phyloP scores from a whole-genome alignment of 805 yeast species.

The Wickerhamiella allomyrinae region DNA sequence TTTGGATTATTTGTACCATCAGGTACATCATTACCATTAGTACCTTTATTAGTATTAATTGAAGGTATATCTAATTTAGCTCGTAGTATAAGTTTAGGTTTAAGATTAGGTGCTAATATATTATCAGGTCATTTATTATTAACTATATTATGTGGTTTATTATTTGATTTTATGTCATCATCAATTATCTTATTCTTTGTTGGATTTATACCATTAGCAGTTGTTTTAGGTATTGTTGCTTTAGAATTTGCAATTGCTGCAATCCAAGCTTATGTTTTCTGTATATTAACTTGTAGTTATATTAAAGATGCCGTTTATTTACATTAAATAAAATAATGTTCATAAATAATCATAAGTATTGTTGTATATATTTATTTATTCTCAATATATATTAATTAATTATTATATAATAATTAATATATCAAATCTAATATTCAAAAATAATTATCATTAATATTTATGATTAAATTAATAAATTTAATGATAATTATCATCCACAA shows the following conservation, averaged over 20 bases:
- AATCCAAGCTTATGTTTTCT: constrained; percentile 20
- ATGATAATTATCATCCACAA: constrained; percentile 4
- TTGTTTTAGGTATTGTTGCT: constrained; percentile 18
- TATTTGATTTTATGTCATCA: constrained; percentile 19
- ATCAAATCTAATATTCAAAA: neutral
- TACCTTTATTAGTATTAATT: constrained; percentile 6
- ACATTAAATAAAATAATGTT: constrained; percentile 5
- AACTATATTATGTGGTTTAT: constrained; percentile 20
- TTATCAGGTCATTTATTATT: constrained; percentile 21
- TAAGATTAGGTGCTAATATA: constrained; percentile 20
- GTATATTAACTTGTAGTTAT: constrained; percentile 19
- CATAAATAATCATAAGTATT: constrained; percentile 4
- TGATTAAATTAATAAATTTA: constrained; percentile 1
- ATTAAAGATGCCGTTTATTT: constrained; percentile 20
- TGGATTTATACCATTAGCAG: constrained; percentile 4
- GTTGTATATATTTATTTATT: constrained; percentile 5
- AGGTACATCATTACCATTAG: constrained; percentile 6
- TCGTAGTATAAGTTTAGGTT: constrained; percentile 17
- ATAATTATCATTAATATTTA: constrained; percentile 4
- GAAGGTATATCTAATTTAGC: constrained; percentile 7
- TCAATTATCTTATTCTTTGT: constrained; percentile 5
- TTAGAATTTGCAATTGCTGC: constrained; percentile 21
- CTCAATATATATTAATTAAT: neutral
- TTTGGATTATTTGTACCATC: constrained; percentile 5
- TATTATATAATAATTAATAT: constrained; percentile 5